Evolutionary conservation across 371 early-diverging fungal genomes (phyloP).

Genomic region (Apophysomyces ossiformis): DNA sequence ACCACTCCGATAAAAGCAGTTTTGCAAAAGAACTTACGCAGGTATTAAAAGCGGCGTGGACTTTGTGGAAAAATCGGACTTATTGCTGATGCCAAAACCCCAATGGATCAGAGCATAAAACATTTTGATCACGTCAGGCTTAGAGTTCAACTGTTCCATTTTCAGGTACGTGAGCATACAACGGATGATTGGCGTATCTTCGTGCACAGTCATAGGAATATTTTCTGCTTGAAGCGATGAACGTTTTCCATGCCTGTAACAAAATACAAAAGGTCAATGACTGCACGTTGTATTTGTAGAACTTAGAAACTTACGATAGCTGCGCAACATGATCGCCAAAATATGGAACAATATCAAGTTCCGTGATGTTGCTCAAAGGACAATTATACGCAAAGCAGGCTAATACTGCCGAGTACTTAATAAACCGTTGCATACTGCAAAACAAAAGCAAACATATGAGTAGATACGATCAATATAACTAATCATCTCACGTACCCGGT

Average conservation of each 20-base stretch:
- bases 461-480: not conserved
- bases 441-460: not conserved
- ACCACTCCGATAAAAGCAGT: not conserved
- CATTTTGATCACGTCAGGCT: constrained; percentile 40
- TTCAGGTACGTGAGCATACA: constrained; percentile 42
- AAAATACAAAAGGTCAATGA: too few species aligned
- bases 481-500: constrained; percentile 20
- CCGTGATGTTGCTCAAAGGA: constrained; percentile 38
- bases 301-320: constrained; percentile 32
- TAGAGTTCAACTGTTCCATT: constrained; percentile 41
- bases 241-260: constrained; percentile 34
- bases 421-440: constrained; percentile 33
- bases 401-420: constrained; percentile 45
- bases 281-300: too few species aligned
- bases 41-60: constrained; percentile 43
- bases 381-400: constrained; percentile 49
- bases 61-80: constrained; percentile 35
- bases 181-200: constrained; percentile 36
- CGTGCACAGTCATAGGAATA: constrained; percentile 28
- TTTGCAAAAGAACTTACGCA: constrained; percentile 33
- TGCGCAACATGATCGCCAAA: constrained; percentile 32
- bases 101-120: constrained; percentile 49
- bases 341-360: constrained; percentile 46
- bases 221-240: constrained; percentile 32
- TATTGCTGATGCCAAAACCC: constrained; percentile 43